Evolutionary conservation across 805 yeast genomes (phyloP).

Genomic region (Candida awuae): DNA sequence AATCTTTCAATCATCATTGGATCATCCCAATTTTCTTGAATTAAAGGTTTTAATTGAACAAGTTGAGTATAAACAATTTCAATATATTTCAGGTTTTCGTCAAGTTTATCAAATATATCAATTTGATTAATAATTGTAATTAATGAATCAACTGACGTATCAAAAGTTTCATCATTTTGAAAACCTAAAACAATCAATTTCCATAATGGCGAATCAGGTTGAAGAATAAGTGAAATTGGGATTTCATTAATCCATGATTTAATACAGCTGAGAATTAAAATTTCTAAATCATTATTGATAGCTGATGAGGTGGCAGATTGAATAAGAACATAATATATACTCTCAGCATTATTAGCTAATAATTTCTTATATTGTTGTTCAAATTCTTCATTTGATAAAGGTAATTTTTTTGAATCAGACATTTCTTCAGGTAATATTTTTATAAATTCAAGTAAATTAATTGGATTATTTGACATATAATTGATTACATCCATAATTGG

Average conservation of each 20-base stretch:
- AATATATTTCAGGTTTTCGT: constrained; percentile 34
- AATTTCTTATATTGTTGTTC: constrained; percentile 53
- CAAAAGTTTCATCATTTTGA: constrained; percentile 57
- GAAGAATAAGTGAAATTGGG: constrained; percentile 61
- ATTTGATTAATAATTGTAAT: constrained; percentile 76
- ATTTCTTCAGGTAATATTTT: constrained; percentile 89
- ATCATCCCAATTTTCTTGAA: constrained; percentile 46
- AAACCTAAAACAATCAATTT: constrained; percentile 60
- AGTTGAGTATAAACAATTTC: constrained; percentile 46
- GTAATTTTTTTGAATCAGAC: constrained; percentile 64
- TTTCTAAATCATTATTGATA: constrained; percentile 28
- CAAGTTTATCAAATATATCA: constrained; percentile 60
- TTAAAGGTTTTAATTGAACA: constrained; percentile 47
- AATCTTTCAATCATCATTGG: constrained; percentile 60
- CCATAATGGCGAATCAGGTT: constrained; percentile 50
- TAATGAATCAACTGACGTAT: constrained; percentile 81
- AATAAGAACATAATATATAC: constrained; percentile 56
- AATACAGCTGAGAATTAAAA: constrained; percentile 61
- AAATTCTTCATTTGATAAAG: constrained; percentile 77
- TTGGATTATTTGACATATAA: constrained; percentile 35
- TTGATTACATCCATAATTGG: constrained; percentile 63
- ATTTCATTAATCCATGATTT: constrained; percentile 89
- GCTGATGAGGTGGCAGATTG: constrained; percentile 32
- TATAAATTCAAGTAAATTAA: constrained; percentile 65
- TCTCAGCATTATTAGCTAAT: constrained; percentile 57